Base-by-base conservation (phyloP, 495 filamentous ascomycete genomes). In the Bombardia bombarda region DNA sequence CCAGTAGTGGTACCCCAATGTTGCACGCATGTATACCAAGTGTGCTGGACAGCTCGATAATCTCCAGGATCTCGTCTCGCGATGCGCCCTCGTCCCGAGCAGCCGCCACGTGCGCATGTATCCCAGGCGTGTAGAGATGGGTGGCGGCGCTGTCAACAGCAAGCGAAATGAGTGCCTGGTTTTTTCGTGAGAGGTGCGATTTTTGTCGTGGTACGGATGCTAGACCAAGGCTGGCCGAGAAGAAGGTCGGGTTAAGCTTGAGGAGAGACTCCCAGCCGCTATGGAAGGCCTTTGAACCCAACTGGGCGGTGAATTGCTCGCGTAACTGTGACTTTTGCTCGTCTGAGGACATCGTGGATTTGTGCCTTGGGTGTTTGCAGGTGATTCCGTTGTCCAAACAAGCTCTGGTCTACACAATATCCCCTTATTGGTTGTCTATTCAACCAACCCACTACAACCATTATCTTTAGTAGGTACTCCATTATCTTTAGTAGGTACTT, bases 21-120 rank as follows among this genome's bases (percentile, higher is more conserved):
- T 64, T 71, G 32, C 62, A 64, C 6, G 68, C 63, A 40, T 71
- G 68, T 10, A 71, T 65, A 0, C 68, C 68, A 4, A 71, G 46
- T 8, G 62, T 65, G 40, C 48, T 52, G 0, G 58, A 61, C 21
- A 69, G 40, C 40, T 62, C 62, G 7, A 68, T 52, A 2, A 61
- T 56, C 37, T 71, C 68, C 9, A 68, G 36, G 20, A 69, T 56
- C 37, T 71, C 68, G 19, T 47, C 49, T 10, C 47, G 34, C 10
- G 50, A 52, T 3, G 68, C 68, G 20, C 68, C 68, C n/a, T 49
- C 47, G 7, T 14, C 16, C 3, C 62, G 26, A 3, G 68, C 68
- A 2, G 46, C 43, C 5, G 30, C 7, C 5, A 60, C 59, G 44
- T 67, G 53, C 1, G 45, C 38, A 9, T 53, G 55, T 25, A 71